Evolutionary conservation across 78 protist genomes (phyloP).

Genomic region (Emiliania huxleyi): DNA sequence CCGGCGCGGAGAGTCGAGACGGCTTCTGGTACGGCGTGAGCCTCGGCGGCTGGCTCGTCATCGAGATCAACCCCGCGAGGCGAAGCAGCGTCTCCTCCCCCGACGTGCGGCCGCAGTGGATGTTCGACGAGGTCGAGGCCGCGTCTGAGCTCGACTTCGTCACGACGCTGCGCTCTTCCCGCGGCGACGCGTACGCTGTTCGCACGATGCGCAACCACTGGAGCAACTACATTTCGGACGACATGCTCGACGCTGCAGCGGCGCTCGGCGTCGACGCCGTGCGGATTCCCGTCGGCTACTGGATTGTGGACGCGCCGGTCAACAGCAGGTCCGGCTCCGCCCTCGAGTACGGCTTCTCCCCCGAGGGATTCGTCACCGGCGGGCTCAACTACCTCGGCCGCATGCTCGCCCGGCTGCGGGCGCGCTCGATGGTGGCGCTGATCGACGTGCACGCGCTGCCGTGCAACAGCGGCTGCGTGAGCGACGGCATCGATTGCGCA

Average conservation of each 20-base stretch:
- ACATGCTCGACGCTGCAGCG: neutral
- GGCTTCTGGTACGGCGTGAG: neutral
- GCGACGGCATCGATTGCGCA: neutral
- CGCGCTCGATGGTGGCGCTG: neutral
- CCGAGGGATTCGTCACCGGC: slow-evolving; percentile 13
- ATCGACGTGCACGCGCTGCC: neutral
- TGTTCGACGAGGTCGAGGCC: neutral
- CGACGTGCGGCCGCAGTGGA: neutral
- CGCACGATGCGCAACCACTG: neutral
- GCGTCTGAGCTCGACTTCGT: neutral
- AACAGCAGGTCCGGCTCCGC: neutral
- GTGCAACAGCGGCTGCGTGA: neutral
- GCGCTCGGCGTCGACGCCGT: neutral
- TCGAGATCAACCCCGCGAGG: neutral
- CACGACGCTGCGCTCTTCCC: neutral
- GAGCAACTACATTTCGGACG: neutral
- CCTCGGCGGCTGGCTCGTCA: neutral
- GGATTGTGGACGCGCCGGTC: neutral
- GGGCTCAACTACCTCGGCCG: neutral
- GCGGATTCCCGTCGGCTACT: neutral
- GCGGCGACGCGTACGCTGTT: neutral
- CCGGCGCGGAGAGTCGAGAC: no score
- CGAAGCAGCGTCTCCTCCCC: neutral
- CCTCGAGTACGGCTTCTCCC: neutral
- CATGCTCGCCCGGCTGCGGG: neutral